phyloP scores from a whole-genome alignment of 2,329 filamentous ascomycete species.

The Basipetospora sp. region DNA sequence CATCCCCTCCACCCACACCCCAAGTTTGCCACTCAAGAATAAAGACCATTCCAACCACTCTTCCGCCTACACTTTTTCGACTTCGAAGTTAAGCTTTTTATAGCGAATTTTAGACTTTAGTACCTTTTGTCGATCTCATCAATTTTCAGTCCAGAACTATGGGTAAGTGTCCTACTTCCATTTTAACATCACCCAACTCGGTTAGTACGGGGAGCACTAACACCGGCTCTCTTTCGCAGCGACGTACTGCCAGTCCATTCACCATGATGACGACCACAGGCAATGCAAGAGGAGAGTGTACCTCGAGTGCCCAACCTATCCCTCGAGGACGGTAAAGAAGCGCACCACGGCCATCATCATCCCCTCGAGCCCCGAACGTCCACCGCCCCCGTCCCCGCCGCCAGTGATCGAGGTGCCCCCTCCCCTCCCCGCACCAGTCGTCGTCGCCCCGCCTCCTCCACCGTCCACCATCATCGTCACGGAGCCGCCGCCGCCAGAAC shows the following conservation, averaged over 20 bases:
- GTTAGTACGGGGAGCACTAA: too few species aligned
- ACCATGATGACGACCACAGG: neutral
- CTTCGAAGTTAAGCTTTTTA: too few species aligned
- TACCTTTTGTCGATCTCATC: too few species aligned
- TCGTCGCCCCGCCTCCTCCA: slow-evolving; percentile 1
- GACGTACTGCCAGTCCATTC: neutral
- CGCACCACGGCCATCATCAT: slow-evolving; percentile 4
- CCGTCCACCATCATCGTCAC: neutral
- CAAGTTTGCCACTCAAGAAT: too few species aligned
- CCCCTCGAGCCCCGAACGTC: neutral
- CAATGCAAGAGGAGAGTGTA: slow-evolving; percentile 4
- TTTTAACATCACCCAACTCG: too few species aligned
- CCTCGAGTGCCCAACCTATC: slow-evolving; percentile 5
- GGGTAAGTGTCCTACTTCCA: too few species aligned
- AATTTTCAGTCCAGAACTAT: too few species aligned
- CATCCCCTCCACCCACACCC: too few species aligned
- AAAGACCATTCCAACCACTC: too few species aligned
- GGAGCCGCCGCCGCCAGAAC: neutral
- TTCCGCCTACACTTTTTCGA: too few species aligned
- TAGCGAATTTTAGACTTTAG: too few species aligned
- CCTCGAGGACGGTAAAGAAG: slow-evolving; percentile 4
- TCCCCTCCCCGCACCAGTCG: neutral
- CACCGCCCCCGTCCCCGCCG: neutral
- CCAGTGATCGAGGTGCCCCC: slow-evolving; percentile 2
- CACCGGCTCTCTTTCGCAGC: neutral